Percentiles rank a stretch among this genome's conserved stretches.
phyloP scores from a whole-genome alignment of 331 rosid species.

The Malus hybrid region DNA sequence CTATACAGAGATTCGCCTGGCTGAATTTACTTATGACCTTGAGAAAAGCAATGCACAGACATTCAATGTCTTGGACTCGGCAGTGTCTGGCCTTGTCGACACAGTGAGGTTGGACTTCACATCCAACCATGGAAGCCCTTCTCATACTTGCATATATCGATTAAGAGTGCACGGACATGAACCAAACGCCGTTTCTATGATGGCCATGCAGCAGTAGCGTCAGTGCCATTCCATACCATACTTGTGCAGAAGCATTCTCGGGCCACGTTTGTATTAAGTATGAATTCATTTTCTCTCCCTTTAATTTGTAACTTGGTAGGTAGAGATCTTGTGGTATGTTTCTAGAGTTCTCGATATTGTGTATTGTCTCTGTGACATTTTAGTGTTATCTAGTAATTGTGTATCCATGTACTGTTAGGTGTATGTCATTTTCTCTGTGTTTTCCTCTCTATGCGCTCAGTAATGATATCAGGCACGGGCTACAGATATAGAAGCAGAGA shows the following conservation, averaged over 20 bases:
- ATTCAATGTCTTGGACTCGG: conserved; percentile 36
- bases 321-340: neutral
- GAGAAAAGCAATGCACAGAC: conserved; percentile 97
- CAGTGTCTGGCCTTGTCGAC: conserved; percentile 37
- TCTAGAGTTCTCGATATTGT: neutral
- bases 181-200: conserved; percentile 46
- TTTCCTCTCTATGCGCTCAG: neutral
- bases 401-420: neutral
- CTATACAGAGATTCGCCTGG: conserved; percentile 34
- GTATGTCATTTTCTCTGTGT: neutral
- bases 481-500: neutral
- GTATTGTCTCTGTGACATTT: neutral
- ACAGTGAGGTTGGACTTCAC: conserved; percentile 73
- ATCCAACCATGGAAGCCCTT: conserved; percentile 80
- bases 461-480: neutral
- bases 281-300: neutral
- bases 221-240: conserved; percentile 1
- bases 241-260: neutral
- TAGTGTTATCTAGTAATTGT: neutral
- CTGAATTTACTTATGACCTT: conserved; percentile 73
- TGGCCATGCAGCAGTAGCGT: conserved; percentile 38
- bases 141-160: conserved; percentile 94
- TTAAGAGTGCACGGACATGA: conserved; percentile 84
- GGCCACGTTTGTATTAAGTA: conserved; percentile 2
- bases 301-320: conserved; percentile 14